These are phyloP conservation scores for Scedosporium minutisporum DNA, from an alignment of 2,329 filamentous ascomycete species.

Conservation along the genomic window DNA sequence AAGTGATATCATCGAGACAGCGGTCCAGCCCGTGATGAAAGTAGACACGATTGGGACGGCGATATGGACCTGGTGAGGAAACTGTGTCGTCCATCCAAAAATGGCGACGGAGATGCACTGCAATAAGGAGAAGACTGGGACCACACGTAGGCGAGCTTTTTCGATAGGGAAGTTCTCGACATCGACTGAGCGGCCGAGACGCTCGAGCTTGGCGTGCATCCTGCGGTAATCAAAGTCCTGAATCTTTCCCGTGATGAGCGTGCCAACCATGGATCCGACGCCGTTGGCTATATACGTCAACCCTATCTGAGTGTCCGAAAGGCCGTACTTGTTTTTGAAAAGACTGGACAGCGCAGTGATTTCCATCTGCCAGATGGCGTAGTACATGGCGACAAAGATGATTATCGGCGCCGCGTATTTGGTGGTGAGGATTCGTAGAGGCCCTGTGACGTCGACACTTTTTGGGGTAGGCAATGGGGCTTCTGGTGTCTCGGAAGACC, in stretches of 20 bases:
- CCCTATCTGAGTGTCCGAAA: conserved; percentile 21
- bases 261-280: conserved; percentile 19
- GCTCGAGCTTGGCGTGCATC: not conserved
- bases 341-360: conserved; percentile 24
- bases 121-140: conserved; percentile 32
- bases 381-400: conserved; percentile 21
- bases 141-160: conserved; percentile 37
- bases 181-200: not conserved
- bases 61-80: conserved; percentile 30
- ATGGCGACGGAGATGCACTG: conserved; percentile 36
- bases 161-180: conserved; percentile 35
- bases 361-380: conserved; percentile 24
- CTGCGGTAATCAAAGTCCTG: conserved; percentile 18
- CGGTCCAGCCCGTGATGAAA: conserved; percentile 42
- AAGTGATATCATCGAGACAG: conserved; percentile 35
- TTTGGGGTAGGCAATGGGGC: conserved; percentile 9
- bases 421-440: conserved; percentile 20
- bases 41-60: conserved; percentile 38
- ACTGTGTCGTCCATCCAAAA: conserved; percentile 45
- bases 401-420: conserved; percentile 20
- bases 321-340: conserved; percentile 17
- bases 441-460: conserved; percentile 5
- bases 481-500: not conserved
- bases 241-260: conserved; percentile 18
- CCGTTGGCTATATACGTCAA: conserved; percentile 22